Conservation (phyloP, 345 rosid species). For the Corymbia maculata region DNA sequence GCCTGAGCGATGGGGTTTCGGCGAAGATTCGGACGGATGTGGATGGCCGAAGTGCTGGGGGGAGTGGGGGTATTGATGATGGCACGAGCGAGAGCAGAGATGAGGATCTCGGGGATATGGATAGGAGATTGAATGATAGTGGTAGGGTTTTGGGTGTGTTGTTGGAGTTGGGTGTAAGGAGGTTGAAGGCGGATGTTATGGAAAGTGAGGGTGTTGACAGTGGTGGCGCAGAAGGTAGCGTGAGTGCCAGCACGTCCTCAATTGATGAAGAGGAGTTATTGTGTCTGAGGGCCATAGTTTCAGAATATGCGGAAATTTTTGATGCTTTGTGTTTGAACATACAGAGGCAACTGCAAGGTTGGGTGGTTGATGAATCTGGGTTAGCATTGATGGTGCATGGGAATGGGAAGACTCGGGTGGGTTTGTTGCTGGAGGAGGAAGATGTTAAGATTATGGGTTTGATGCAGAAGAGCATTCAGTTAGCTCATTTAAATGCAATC, state of each 20-base stretch:
- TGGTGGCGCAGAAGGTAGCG: constrained; percentile 6
- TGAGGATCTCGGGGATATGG: constrained; percentile 16
- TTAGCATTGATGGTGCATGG: constrained; percentile 28
- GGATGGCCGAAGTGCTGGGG: constrained; percentile 20
- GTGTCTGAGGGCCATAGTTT: constrained; percentile 40
- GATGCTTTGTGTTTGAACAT: constrained; percentile 65
- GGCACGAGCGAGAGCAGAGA: not conserved
- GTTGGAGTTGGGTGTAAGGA: constrained; percentile 59
- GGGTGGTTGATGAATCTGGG: constrained; percentile 27
- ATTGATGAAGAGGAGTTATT: constrained; percentile 42
- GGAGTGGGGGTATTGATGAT: constrained; percentile 5
- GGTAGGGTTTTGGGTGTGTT: constrained; percentile 41
- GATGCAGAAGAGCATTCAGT: constrained; percentile 55
- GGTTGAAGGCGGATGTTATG: constrained; percentile 43
- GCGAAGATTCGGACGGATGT: constrained; percentile 16
- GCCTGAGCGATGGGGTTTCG: constrained; percentile 40
- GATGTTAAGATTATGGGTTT: constrained; percentile 35
- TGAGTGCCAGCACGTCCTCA: not conserved
- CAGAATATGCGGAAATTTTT: constrained; percentile 57
- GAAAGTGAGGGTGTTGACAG: constrained; percentile 4
- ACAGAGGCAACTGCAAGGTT: constrained; percentile 46
- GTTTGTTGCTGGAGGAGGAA: constrained; percentile 22
- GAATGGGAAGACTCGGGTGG: constrained; percentile 14
- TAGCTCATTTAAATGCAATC: constrained; percentile 70
- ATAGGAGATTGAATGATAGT: constrained; percentile 28